Percentiles rank a stretch among this genome's conserved stretches.
Evolutionary conservation across 148 eudicot species (phyloP).

Genomic region (Selenicereus undatus): DNA sequence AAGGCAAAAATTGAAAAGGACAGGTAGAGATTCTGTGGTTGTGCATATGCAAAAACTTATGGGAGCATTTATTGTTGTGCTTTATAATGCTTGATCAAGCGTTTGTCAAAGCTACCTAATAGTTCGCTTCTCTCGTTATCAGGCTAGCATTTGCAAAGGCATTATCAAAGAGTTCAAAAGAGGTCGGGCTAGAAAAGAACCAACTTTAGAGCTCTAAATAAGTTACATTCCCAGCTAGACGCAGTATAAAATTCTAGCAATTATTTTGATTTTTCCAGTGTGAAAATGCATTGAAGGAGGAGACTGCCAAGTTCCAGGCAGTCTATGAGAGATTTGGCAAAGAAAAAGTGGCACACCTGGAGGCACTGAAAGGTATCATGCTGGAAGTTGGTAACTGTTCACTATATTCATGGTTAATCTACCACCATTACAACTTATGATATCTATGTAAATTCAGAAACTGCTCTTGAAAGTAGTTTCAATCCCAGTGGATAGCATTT

Average conservation of each 20-base stretch:
- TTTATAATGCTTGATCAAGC: neutral
- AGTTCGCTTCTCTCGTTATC: constrained; percentile 15
- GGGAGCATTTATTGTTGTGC: neutral
- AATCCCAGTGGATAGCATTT: neutral
- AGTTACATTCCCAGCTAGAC: neutral
- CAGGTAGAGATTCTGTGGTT: constrained; percentile 39
- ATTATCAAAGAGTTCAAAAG: constrained; percentile 80
- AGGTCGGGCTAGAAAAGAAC: constrained; percentile 40
- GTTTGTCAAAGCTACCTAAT: neutral
- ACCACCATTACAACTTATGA: too few species aligned
- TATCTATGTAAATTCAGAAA: neutral
- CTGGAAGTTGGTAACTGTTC: neutral
- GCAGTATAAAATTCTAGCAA: neutral
- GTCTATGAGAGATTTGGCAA: constrained; percentile 63
- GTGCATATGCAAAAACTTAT: too few species aligned
- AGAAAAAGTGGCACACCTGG: constrained; percentile 72
- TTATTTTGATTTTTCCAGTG: constrained; percentile 43
- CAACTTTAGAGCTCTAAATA: neutral
- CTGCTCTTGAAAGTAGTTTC: neutral
- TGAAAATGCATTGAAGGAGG: constrained; percentile 73
- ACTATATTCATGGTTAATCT: neutral
- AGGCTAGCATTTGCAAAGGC: constrained; percentile 81
- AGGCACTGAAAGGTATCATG: constrained; percentile 65
- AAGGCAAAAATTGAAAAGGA: constrained; percentile 82
- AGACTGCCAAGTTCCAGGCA: constrained; percentile 68